These are phyloP conservation scores for Penicillium egyptiacum DNA, from an alignment of 495 filamentous ascomycete genomes.

Conservation along the genomic window DNA sequence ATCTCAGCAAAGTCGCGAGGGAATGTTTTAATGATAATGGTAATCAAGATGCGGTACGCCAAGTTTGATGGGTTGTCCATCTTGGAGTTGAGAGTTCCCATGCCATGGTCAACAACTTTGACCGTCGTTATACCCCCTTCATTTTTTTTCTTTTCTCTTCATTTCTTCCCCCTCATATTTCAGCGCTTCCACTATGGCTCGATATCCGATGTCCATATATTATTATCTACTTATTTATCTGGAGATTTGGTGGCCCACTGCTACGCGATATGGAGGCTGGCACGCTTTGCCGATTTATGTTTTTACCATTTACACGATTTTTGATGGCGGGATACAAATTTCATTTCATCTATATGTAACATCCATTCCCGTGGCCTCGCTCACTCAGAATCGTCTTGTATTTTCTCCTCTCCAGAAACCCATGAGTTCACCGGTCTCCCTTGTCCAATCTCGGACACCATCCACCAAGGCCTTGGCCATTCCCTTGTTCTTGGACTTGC, in stretches of 20 bases:
- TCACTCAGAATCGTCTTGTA: slow-evolving; percentile 39
- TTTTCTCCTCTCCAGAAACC: slow-evolving; percentile 65
- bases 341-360: slow-evolving; percentile 11
- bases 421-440: slow-evolving; percentile 68
- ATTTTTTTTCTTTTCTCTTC: slow-evolving; percentile 10
- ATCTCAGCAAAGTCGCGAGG: slow-evolving; percentile 22
- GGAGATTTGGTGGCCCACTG: background rate
- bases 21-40: slow-evolving; percentile 43
- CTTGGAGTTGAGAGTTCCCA: slow-evolving; percentile 14
- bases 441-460: slow-evolving; percentile 67
- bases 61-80: slow-evolving; percentile 9
- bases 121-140: slow-evolving; percentile 35
- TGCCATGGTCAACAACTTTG: slow-evolving; percentile 12
- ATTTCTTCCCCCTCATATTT: background rate
- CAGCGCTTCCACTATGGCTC: slow-evolving; percentile 3
- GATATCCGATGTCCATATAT: slow-evolving; percentile 10
- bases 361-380: slow-evolving; percentile 2
- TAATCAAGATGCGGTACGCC: slow-evolving; percentile 31
- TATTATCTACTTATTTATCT: background rate
- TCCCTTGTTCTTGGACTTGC: slow-evolving; percentile 66
- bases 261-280: background rate
- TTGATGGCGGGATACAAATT: slow-evolving; percentile 1
- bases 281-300: background rate
- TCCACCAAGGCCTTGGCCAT: slow-evolving; percentile 91
- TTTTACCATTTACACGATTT: slow-evolving; percentile 8